Base-by-base conservation (phyloP, 768 basidiomycete genomes). In the Trametes punicea region DNA sequence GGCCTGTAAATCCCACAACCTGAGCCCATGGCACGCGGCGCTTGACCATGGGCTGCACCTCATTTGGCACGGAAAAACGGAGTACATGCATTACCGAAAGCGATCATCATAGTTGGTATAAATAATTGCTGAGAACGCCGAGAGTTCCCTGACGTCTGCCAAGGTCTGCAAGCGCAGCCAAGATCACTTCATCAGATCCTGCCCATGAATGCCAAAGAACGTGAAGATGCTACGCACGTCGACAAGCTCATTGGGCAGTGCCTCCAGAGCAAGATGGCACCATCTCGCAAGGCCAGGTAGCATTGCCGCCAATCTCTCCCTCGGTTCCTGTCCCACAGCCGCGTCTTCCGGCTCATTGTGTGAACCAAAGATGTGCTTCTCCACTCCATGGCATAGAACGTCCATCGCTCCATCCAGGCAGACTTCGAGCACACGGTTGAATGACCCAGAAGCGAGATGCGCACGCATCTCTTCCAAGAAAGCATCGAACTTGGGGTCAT, bases 221-320 rank as follows among this genome's bases (percentile, higher is more conserved):
- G 39, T 18, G 18, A 38, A 49, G 15, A 20, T 10, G 18, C 9
- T 6, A 80, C 88, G 70, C 66, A 92, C 93, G 73, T 94, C 91
- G 25, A 92, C 80, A 61, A 93, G 73, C 67, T 89, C 90, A 67
- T 90, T 92, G 31, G 89, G 90, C 51, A 86, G 67, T 16, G 80
- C 81, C 59, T 82, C 78, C 62, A 93, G 67, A 34, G 85, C 84
- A 55, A 83, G 55, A 60, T 81, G 81, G 64, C 85, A 86, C 91
- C 93, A 93, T 54, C 83, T 74, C 51, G 88, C 84, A 38, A 97
- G 72, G 1, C 82, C 87, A 4, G 93, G 94, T 26, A 98, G 71
- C 62, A 96, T 71, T 5, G 85, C 84, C 13, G 92, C 95, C 13
- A 97, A 70, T 42, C 89, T 75, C 46, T 90, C 80, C 62, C 80